These are phyloP conservation scores for Pleurotus tuber-regium DNA, from an alignment of 768 basidiomycete species.

Conservation along the genomic window DNA sequence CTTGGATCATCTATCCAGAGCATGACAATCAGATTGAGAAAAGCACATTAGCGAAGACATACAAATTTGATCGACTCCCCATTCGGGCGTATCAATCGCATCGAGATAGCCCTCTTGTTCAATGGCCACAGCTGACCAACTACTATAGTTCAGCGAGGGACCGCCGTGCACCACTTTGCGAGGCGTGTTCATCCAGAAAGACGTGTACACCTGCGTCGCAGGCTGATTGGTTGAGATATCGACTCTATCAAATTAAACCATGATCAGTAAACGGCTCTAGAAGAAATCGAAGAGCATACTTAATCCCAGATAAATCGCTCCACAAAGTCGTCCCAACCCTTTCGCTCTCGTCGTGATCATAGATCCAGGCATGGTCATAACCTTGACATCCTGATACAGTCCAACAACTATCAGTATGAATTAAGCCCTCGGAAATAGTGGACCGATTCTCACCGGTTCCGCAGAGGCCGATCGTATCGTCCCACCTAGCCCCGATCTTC, in stretches of 20 bases:
- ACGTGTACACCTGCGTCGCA: conserved; percentile 48
- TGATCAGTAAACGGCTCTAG: background rate
- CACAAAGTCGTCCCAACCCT: conserved; percentile 36
- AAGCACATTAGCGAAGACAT: too few species aligned
- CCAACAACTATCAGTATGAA: background rate
- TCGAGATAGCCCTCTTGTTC: conserved; percentile 54
- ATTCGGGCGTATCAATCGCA: conserved; percentile 56
- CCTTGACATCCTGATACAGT: conserved; percentile 39
- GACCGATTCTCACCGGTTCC: conserved; percentile 22
- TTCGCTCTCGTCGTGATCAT: conserved; percentile 32
- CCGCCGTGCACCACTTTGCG: conserved; percentile 51
- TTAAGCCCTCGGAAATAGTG: background rate
- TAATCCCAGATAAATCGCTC: conserved; percentile 49
- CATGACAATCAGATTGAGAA: too few species aligned
- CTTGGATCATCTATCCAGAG: conserved; percentile 42
- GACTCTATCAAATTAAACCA: conserved; percentile 27
- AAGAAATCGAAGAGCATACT: conserved; percentile 23
- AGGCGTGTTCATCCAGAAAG: conserved; percentile 42
- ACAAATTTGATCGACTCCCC: conserved; percentile 53
- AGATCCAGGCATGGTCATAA: conserved; percentile 50
- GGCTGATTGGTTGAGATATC: conserved; percentile 51
- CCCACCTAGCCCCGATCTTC: conserved; percentile 32
- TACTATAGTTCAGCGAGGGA: conserved; percentile 36
- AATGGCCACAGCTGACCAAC: conserved; percentile 45
- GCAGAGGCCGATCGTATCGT: conserved; percentile 27